A percentile compares a stretch with the other conserved stretches of the same genome.
phyloP scores from a whole-genome alignment of 495 filamentous ascomycete genomes.

The Daldinia grandis region DNA sequence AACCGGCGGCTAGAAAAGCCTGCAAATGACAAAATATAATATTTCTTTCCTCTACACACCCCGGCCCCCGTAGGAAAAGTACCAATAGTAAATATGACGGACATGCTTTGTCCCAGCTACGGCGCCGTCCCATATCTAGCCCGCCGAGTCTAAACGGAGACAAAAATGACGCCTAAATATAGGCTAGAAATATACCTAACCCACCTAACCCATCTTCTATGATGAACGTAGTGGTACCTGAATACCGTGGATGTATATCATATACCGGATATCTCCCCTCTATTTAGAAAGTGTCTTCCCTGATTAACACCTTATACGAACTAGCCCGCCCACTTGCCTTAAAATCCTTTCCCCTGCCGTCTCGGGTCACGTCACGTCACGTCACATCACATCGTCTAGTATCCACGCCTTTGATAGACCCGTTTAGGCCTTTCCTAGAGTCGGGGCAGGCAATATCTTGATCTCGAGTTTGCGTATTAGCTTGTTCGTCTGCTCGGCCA shows the following conservation, averaged over 20 bases:
- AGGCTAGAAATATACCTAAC: neutral
- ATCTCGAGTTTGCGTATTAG: conserved; percentile 80
- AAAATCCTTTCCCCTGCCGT: neutral
- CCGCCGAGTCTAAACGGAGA: neutral
- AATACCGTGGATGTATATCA: neutral
- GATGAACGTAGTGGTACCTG: neutral
- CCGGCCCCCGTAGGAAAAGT: neutral
- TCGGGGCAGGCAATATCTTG: conserved; percentile 58
- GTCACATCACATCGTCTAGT: neutral
- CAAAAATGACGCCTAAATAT: neutral
- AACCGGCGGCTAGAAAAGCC: neutral
- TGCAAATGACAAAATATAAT: neutral
- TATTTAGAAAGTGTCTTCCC: neutral
- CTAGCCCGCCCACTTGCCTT: neutral
- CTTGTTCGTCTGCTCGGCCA: conserved; percentile 98
- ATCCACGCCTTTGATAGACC: neutral
- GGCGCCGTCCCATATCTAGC: neutral
- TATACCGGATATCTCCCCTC: neutral
- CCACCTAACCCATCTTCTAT: neutral
- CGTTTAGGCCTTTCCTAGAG: conserved; percentile 41
- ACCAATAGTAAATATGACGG: neutral
- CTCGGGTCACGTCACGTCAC: neutral
- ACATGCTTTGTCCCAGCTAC: neutral
- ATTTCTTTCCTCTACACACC: neutral
- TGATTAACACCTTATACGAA: neutral